Conservation (phyloP, 805 yeast species). For the Wickerhamiella sergipiensis region DNA sequence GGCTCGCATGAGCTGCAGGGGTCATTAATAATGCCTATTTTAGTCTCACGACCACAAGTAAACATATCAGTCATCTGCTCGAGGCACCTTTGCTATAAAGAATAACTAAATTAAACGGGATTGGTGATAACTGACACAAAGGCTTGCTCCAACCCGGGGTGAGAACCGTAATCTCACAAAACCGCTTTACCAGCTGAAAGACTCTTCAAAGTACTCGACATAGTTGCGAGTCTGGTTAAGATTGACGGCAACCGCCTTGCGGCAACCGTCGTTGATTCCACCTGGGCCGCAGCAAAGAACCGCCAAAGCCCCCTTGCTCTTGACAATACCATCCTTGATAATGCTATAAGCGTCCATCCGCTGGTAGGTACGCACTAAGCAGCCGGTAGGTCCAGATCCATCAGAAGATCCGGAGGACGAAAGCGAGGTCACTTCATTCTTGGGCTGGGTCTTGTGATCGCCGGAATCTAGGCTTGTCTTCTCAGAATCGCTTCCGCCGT, state of each 20-base stretch:
- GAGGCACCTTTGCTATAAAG: too few species aligned
- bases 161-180: too few species aligned
- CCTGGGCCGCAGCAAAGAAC: conserved; percentile 56
- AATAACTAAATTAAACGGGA: too few species aligned
- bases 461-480: not conserved
- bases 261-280: conserved; percentile 40
- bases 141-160: too few species aligned
- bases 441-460: not conserved
- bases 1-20: too few species aligned
- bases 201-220: conserved; percentile 54
- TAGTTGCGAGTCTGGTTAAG: conserved; percentile 31
- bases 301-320: conserved; percentile 31
- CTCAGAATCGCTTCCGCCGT: not conserved
- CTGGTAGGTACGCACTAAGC: not conserved
- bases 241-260: conserved; percentile 33
- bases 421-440: not conserved
- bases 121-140: too few species aligned
- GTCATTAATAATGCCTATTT: too few species aligned
- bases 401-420: not conserved
- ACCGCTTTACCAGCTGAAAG: not conserved
- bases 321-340: not conserved
- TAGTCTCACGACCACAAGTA: too few species aligned
- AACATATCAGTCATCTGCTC: too few species aligned
- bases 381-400: not conserved
- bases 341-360: not conserved